Evolutionary conservation across 306 rosid species (phyloP), one percentile per base, ranked within the genome.

Genomic region (Luffa aegyptiaca): DNA sequence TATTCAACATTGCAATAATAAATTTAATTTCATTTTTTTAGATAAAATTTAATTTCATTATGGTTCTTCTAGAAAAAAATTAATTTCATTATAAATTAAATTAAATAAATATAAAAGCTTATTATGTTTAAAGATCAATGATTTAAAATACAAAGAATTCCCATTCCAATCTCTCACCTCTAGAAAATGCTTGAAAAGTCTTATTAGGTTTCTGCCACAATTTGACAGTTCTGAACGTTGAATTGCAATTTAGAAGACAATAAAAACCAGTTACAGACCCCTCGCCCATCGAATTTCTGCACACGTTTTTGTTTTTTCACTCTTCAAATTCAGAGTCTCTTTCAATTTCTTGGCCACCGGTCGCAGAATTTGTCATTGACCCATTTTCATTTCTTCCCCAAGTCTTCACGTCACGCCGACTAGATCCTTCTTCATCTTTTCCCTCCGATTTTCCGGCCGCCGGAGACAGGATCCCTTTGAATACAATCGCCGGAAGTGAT

Each of bases 401-500:
- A 72, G 13, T 46, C 39, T 72, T 10, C 49, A 11, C 76, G 76
- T 46, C 2, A 12, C 55, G 76, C 18, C 20, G 39, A 21, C 31
- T 35, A 33, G 31, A 56, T 76, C 66, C 11, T 53, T 35, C 10
- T 42, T 4, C 17, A 10, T 5, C 26, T 16, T 42, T 45, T 42
- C 45, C 10, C 45, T 9, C 6, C 42, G 14, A 11, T 16, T 78
- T 78, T 52, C 46, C 11, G 16, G 81, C 51, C 68, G 74, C 55
- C 86, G 75, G 68, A 52, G 64, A 74, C 53, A 6, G 26, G 76
- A 65, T 58, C 7, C 39, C 8, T 0, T 14, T 48, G 55, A 56
- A 12, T 9, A 39, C 16, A 20, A 10, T 83, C 21, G 33, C 41
- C 44, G 13, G 59, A 59, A 73, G 49, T 78, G 57, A 85, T 87